Evolutionary conservation across 306 rosid genomes (phyloP).

Genomic region (Rosa lucieae): DNA sequence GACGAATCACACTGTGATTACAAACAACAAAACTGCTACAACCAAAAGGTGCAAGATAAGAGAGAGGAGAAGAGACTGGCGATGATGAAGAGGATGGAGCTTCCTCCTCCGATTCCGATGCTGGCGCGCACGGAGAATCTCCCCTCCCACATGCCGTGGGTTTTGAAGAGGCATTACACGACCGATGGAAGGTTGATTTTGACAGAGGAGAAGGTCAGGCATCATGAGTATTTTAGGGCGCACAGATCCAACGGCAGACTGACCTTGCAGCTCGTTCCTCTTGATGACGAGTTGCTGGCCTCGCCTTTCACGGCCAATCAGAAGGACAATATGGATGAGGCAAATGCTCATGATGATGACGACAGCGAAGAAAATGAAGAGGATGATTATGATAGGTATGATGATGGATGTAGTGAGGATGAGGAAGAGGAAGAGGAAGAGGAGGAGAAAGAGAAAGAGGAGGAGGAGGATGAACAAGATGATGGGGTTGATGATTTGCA

Average conservation of each 20-base stretch:
- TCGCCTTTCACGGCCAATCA: not conserved
- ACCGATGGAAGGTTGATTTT: conserved; percentile 62
- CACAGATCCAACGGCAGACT: conserved; percentile 75
- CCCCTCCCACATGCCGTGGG: conserved; percentile 67
- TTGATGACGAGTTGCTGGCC: conserved; percentile 24
- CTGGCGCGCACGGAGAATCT: conserved; percentile 63
- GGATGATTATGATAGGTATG: not conserved
- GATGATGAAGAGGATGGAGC: conserved; percentile 20
- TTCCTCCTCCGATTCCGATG: conserved; percentile 68
- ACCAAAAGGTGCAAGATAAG: not conserved
- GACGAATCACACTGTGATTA: not conserved
- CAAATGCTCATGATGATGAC: not conserved
- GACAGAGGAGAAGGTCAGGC: conserved; percentile 56
- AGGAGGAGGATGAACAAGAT: not conserved
- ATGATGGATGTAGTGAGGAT: not conserved
- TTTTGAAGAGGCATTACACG: conserved; percentile 54
- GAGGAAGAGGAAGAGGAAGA: not conserved
- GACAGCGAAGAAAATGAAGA: not conserved
- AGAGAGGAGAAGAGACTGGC: conserved; percentile 13
- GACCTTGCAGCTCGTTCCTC: conserved; percentile 57
- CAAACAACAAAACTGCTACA: not conserved
- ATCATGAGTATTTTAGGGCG: conserved; percentile 57
- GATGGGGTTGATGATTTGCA: not conserved
- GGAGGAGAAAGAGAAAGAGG: not conserved
- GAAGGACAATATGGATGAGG: not conserved